These are phyloP conservation scores for Limtongia smithiae DNA, from an alignment of 805 yeast genomes.

Conservation along the genomic window DNA sequence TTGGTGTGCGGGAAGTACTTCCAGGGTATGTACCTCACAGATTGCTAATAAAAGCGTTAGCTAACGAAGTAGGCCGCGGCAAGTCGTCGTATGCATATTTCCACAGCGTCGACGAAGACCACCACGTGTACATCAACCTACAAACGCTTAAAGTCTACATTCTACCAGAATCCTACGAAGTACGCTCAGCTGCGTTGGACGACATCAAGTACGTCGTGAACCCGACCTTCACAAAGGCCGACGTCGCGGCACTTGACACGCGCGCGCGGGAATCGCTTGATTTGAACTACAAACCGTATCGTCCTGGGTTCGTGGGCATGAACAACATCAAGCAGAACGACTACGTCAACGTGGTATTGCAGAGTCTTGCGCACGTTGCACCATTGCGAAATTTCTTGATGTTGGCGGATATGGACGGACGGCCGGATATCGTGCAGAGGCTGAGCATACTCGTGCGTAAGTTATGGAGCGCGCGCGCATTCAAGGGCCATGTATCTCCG, in stretches of 20 bases:
- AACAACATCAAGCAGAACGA: conserved; percentile 52
- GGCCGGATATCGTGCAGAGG: conserved; percentile 42
- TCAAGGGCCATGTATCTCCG: conserved; percentile 62
- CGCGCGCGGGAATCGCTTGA: conserved; percentile 39
- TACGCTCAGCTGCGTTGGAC: conserved; percentile 41
- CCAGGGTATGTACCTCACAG: conserved; percentile 36
- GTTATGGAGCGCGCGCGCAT: conserved; percentile 60
- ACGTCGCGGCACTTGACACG: conserved; percentile 39
- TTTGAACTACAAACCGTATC: conserved; percentile 46
- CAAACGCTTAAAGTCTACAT: conserved; percentile 48
- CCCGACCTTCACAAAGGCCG: conserved; percentile 47
- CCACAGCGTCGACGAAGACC: conserved; percentile 62
- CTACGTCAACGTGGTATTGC: conserved; percentile 57
- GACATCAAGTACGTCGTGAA: conserved; percentile 53
- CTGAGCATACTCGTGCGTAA: conserved; percentile 51
- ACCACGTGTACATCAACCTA: conserved; percentile 61
- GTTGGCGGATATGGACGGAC: conserved; percentile 27
- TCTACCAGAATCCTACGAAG: conserved; percentile 60
- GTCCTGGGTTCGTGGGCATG: conserved; percentile 64
- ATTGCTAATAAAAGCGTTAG: not conserved
- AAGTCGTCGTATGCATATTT: conserved; percentile 60
- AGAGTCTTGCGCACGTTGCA: conserved; percentile 51
- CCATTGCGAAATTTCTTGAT: conserved; percentile 50
- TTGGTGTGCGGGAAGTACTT: conserved; percentile 69
- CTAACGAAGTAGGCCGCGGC: conserved; percentile 48